Evolutionary conservation across 768 basidiomycete genomes (phyloP).

Genomic region (Boletellus sp.): DNA sequence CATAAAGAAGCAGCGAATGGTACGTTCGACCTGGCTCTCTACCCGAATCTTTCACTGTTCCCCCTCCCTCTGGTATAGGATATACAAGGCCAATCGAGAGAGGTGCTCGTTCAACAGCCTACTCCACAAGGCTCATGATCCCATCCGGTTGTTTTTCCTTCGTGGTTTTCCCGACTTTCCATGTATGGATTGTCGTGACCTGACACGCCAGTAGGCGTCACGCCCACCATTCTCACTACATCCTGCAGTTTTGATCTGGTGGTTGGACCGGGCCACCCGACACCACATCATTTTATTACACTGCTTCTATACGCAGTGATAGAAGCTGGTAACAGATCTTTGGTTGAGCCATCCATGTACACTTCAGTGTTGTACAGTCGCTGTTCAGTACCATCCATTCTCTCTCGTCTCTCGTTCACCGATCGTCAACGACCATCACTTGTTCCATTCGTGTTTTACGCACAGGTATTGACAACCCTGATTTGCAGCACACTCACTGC

Average conservation of each 20-base stretch:
- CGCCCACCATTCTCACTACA: slow-evolving; percentile 4
- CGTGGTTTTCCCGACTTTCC: slow-evolving; percentile 4
- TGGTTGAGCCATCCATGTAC: slow-evolving; percentile 17
- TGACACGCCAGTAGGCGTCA: slow-evolving; percentile 9
- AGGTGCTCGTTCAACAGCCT: slow-evolving; percentile 64
- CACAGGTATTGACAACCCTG: slow-evolving; percentile 12
- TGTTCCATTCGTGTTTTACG: slow-evolving; percentile 21
- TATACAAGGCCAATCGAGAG: slow-evolving; percentile 58
- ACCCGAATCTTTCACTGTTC: not conserved
- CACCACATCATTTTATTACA: slow-evolving; percentile 2
- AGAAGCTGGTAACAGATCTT: slow-evolving; percentile 12
- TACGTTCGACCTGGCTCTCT: slow-evolving; percentile 30
- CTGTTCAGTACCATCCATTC: slow-evolving; percentile 16
- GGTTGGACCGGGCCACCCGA: slow-evolving; percentile 2
- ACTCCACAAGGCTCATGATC: slow-evolving; percentile 65
- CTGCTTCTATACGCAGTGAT: slow-evolving; percentile 9
- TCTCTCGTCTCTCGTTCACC: slow-evolving; percentile 15
- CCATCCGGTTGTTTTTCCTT: not conserved
- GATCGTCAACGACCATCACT: slow-evolving; percentile 22
- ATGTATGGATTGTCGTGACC: slow-evolving; percentile 5
- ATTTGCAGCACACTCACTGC: slow-evolving; percentile 5
- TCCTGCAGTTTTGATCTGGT: slow-evolving; percentile 11
- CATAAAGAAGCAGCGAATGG: slow-evolving; percentile 73
- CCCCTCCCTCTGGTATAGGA: slow-evolving; percentile 41
- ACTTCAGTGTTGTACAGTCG: slow-evolving; percentile 23